phyloP scores from a whole-genome alignment of 805 yeast species.

The Yarrowia sp. region DNA sequence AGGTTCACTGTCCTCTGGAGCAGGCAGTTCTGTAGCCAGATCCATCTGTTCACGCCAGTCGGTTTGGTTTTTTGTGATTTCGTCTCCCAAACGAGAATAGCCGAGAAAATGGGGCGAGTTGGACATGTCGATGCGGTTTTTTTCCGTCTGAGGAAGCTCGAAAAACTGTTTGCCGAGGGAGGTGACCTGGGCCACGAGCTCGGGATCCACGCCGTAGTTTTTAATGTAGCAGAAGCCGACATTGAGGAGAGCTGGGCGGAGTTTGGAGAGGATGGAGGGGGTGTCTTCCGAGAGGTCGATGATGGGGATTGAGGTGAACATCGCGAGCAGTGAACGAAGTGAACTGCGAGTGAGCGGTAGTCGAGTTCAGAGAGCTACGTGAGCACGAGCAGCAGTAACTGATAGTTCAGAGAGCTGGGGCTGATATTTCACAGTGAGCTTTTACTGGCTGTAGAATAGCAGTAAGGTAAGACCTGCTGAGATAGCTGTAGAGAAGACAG shows the following conservation, averaged over 20 bases:
- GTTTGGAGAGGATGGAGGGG: neutral
- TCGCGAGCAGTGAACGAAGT: neutral
- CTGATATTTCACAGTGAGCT: too few relatives aligned
- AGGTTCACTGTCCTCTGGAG: constrained; percentile 28
- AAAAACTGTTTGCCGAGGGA: neutral
- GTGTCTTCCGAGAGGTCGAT: constrained; percentile 1
- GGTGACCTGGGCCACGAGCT: neutral
- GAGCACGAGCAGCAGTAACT: too few relatives aligned
- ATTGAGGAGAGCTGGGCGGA: neutral
- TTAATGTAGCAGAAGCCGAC: constrained; percentile 18
- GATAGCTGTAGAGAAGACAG: too few relatives aligned
- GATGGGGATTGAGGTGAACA: constrained; percentile 5
- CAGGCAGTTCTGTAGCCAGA: constrained; percentile 30
- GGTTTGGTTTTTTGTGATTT: constrained; percentile 5
- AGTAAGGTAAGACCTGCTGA: too few relatives aligned
- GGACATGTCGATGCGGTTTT: constrained; percentile 12
- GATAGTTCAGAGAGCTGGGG: too few relatives aligned
- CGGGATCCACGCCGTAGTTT: neutral
- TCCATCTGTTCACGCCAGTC: constrained; percentile 25
- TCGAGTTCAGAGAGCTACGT: too few relatives aligned
- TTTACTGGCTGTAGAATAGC: too few relatives aligned
- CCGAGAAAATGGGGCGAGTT: constrained; percentile 23
- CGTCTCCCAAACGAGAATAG: constrained; percentile 11
- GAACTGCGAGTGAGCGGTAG: too few relatives aligned
- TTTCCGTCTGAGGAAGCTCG: neutral